Base-by-base conservation (phyloP, 1,139 yeast genomes). In the Groenewaldozyma sp. region DNA sequence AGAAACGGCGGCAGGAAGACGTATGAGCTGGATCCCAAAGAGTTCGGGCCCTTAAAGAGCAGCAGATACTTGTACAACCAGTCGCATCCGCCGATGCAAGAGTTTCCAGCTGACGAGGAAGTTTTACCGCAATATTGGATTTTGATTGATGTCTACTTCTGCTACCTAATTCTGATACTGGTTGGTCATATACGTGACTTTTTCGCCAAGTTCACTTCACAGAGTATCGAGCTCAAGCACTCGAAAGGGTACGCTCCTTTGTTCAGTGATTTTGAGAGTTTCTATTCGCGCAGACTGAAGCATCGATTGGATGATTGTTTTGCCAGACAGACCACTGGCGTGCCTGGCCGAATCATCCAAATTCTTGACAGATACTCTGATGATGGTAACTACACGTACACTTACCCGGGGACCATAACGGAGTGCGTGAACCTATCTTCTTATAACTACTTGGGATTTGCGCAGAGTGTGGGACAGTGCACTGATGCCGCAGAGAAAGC, bases 181-280 rank as follows among this genome's bases (percentile, higher is more conserved):
- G 71, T 86, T 46, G 99, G 99, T 31, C 95, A 91, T 56, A 65
- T 87, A 29, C 77, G 88, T 51, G 99, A 91, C 63, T 88, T 81
- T 58, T 73, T 86, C 45, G 95, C 94, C 37, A 76, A 82, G 58
- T 14, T 35, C 26, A 14, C 20, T 16, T 18, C 33, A 18, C 14
- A 18, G 10, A 29, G 18, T 7, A n/a, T 26, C 6, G 40, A 38
- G 13, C 70, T 88, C 45, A 66, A 81, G 39, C 93, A 83, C 56
- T 70, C 73, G 47, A 78, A 91, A 58, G 99, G 99, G 1, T 80
- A 84, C 56, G 97, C 98, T 26, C 97, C 99, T 29, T 81, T 95
- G 82, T 83, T 82, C 53, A 83, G 93, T 35, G 93, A 87, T 36
- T 88, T 91, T 59, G 99, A 91, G 62, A 78, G 84, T 51, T 93